Conservation (phyloP, 805 yeast genomes). For the Priceomyces medius region DNA sequence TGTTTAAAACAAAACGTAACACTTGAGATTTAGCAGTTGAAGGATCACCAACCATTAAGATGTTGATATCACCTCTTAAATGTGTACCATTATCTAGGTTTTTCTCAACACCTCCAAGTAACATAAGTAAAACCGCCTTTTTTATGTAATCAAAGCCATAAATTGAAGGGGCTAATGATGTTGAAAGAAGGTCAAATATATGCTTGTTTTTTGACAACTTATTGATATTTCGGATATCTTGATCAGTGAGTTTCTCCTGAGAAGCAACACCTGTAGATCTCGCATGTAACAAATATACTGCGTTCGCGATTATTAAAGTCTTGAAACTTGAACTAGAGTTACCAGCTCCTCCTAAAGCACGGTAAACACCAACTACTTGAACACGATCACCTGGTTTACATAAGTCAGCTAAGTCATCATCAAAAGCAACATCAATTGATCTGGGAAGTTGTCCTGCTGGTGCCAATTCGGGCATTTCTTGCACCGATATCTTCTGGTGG, state of each 20-base stretch:
- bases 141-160: conserved; percentile 91
- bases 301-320: conserved; percentile 84
- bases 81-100: conserved; percentile 94
- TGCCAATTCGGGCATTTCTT: conserved; percentile 96
- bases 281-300: conserved; percentile 84
- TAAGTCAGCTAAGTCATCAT: conserved; percentile 89
- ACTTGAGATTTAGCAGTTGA: conserved; percentile 97
- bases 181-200: conserved; percentile 75
- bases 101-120: conserved; percentile 92
- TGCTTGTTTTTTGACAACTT: conserved; percentile 66
- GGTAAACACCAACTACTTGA: conserved; percentile 89
- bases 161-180: conserved; percentile 92
- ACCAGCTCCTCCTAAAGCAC: conserved; percentile 78
- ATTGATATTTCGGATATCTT: conserved; percentile 84
- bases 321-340: conserved; percentile 66
- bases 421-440: conserved; percentile 86
- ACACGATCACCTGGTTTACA: conserved; percentile 96
- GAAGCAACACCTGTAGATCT: conserved; percentile 83
- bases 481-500: conserved; percentile 89
- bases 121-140: conserved; percentile 84
- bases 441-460: conserved; percentile 98
- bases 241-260: conserved; percentile 65
- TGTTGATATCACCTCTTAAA: conserved; percentile 95
- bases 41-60: conserved; percentile 97
- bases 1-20: conserved; percentile 88